Conservation (phyloP, 768 basidiomycete genomes). For the Podaxis sp. region DNA sequence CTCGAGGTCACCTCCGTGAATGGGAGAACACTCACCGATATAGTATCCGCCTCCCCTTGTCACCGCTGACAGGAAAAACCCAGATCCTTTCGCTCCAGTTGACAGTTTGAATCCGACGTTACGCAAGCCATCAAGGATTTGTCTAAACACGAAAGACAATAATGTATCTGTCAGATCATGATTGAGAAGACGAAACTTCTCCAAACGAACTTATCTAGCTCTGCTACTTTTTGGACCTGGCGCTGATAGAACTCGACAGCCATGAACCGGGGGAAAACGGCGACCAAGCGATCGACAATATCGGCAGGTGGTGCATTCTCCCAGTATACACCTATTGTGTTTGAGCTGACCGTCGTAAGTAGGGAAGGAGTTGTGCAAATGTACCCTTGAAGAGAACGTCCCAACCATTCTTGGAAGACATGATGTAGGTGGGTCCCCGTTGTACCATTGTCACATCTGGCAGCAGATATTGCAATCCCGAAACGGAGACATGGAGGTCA, state of each 20-base stretch:
- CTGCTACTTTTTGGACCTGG: constrained; percentile 24
- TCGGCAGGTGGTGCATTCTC: constrained; percentile 50
- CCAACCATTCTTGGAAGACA: constrained; percentile 42
- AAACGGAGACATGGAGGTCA: constrained; percentile 22
- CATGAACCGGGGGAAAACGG: constrained; percentile 43
- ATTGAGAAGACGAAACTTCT: too few relatives aligned
- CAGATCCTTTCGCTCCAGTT: constrained; percentile 39
- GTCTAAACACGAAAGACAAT: constrained; percentile 23
- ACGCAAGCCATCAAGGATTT: constrained; percentile 35
- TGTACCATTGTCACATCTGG: constrained; percentile 48
- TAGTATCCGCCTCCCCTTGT: constrained; percentile 38
- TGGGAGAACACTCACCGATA: constrained; percentile 25
- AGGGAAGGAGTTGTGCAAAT: too few relatives aligned
- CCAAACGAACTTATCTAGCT: constrained; percentile 34
- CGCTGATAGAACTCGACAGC: constrained; percentile 23
- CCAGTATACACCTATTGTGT: constrained; percentile 34
- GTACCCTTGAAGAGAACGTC: constrained; percentile 27
- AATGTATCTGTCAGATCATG: not conserved
- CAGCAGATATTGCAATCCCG: constrained; percentile 27
- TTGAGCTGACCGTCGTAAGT: not conserved
- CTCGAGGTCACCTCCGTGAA: not conserved
- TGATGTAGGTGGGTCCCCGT: constrained; percentile 52
- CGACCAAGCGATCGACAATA: constrained; percentile 49
- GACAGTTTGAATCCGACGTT: constrained; percentile 47
- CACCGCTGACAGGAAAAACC: constrained; percentile 31